Evolutionary conservation across 306 rosid genomes (phyloP).

Genomic region (Pyrus pyrifolia): DNA sequence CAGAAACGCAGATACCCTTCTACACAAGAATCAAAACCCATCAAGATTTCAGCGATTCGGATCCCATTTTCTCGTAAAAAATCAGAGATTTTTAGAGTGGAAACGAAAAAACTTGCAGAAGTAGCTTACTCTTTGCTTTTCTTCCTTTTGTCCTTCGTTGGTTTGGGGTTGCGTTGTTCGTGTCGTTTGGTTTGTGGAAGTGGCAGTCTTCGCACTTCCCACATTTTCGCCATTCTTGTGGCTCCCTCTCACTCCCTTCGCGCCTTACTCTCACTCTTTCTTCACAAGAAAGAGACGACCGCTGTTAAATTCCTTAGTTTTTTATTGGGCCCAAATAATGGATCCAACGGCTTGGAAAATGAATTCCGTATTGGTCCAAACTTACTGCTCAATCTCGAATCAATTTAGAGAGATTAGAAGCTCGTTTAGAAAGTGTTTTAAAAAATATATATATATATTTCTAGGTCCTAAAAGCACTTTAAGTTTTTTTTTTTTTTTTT

Average conservation of each 20-base stretch:
- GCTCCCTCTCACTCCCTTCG: slow-evolving; percentile 30
- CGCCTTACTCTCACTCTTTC: slow-evolving; percentile 8
- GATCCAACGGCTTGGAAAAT: not conserved
- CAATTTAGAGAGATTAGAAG: too few relatives aligned
- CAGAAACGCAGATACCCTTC: slow-evolving; percentile 2
- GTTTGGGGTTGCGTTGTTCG: slow-evolving; percentile 2
- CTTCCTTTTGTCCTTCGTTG: slow-evolving; percentile 5
- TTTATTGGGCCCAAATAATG: not conserved
- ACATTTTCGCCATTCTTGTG: slow-evolving; percentile 68
- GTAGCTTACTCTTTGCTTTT: not conserved
- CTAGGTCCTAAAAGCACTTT: too few relatives aligned
- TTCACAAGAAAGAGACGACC: not conserved
- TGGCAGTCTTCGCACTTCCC: slow-evolving; percentile 32
- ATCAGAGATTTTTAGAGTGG: not conserved
- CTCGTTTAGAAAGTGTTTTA: too few relatives aligned
- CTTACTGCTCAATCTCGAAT: too few relatives aligned
- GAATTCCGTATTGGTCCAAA: too few relatives aligned
- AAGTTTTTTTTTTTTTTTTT: too few relatives aligned
- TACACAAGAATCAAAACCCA: not conserved
- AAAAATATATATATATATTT: too few relatives aligned
- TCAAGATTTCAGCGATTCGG: not conserved
- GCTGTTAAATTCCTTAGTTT: not conserved
- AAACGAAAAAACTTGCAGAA: not conserved
- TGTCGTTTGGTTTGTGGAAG: slow-evolving; percentile 23
- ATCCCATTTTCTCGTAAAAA: not conserved